Conservation (phyloP, 164 flowering plant genomes). For the Berberis vulgaris region DNA sequence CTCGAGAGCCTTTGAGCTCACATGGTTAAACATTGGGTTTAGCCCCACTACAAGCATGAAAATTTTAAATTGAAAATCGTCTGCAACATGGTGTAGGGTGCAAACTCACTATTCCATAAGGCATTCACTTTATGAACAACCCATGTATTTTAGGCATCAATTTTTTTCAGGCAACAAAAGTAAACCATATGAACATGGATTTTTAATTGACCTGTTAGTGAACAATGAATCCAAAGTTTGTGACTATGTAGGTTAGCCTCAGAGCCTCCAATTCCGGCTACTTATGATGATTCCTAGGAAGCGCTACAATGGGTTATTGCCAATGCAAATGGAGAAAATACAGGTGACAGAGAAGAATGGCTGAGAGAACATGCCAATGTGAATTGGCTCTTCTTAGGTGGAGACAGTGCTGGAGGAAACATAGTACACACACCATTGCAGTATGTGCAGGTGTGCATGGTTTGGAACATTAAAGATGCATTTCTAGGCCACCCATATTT, state of each 20-base stretch:
- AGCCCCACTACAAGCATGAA: no score
- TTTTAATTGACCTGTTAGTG: no score
- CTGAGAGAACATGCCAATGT: constrained; percentile 32
- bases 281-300: constrained; percentile 49
- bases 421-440: constrained; percentile 20
- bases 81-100: no score
- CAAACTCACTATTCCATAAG: no score
- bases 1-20: no score
- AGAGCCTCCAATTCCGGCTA: constrained; percentile 35
- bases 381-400: constrained; percentile 30
- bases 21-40: no score
- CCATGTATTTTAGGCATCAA: no score
- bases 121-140: no score
- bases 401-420: constrained; percentile 40
- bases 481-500: constrained; percentile 18
- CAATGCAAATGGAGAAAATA: constrained; percentile 7
- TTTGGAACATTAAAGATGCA: constrained; percentile 11
- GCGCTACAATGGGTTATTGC: constrained; percentile 45
- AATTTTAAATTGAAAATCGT: no score
- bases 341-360: constrained; percentile 29
- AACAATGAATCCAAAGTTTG: no score
- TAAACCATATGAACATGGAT: no score
- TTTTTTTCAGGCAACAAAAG: no score
- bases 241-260: constrained; percentile 23
- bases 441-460: constrained; percentile 7